phyloP scores from a whole-genome alignment of 148 eudicot species.

The Dianthus caryophyllus region DNA sequence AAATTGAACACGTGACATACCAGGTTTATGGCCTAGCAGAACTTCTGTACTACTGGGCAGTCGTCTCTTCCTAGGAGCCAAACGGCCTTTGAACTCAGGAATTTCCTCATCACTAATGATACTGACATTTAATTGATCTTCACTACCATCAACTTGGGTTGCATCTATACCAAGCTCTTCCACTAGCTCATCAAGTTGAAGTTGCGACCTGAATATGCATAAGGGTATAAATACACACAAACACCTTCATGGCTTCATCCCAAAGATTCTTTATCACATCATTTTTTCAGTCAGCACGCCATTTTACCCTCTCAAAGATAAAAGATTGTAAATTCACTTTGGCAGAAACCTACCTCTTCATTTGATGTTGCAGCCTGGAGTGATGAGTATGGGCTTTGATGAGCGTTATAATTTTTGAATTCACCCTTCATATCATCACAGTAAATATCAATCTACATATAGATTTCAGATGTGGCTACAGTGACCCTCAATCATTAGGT shows the following conservation, averaged over 20 bases:
- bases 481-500: background rate
- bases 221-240: background rate
- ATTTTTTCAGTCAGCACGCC: background rate
- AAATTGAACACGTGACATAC: conserved; percentile 24
- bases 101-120: conserved; percentile 49
- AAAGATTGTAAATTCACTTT: background rate
- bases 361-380: conserved; percentile 61
- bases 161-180: conserved; percentile 60
- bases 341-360: conserved; percentile 52
- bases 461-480: background rate
- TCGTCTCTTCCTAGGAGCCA: conserved; percentile 46
- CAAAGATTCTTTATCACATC: background rate
- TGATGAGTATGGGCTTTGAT: conserved; percentile 53
- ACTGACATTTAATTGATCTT: conserved; percentile 46
- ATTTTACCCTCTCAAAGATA: background rate
- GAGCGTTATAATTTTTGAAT: conserved; percentile 61
- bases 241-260: background rate
- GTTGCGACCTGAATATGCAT: conserved; percentile 59
- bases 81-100: conserved; percentile 22
- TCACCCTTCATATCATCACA: conserved; percentile 40
- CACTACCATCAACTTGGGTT: conserved; percentile 34
- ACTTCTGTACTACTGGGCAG: conserved; percentile 31
- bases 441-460: background rate
- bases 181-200: conserved; percentile 65
- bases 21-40: conserved; percentile 40